phyloP scores from a whole-genome alignment of 352 stramenopile genomes.

The Phytophthora megakarya region DNA sequence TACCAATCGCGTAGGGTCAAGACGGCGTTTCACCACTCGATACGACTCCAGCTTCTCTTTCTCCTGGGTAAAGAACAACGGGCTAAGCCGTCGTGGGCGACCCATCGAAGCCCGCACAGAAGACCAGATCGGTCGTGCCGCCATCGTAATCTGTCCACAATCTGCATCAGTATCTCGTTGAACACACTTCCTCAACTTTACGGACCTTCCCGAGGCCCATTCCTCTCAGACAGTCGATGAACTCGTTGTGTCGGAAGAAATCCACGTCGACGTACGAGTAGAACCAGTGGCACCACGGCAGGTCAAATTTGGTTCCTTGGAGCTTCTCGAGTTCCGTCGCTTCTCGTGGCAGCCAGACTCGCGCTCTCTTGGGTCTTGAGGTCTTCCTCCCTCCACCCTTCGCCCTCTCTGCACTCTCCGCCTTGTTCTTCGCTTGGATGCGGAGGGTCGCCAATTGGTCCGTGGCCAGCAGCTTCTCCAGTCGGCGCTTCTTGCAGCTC shows the following conservation, averaged over 20 bases:
- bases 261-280: conserved; percentile 65
- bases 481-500: conserved; percentile 51
- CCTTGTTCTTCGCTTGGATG: conserved; percentile 23
- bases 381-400: conserved; percentile 20
- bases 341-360: conserved; percentile 23
- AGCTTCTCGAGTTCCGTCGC: conserved; percentile 17
- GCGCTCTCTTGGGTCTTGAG: background rate
- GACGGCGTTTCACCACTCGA: conserved; percentile 45
- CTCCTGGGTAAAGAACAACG: conserved; percentile 68
- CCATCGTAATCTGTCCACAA: conserved; percentile 45
- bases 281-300: conserved; percentile 80
- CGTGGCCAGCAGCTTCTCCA: conserved; percentile 45
- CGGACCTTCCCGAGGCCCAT: conserved; percentile 69
- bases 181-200: background rate
- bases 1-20: conserved; percentile 26
- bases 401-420: background rate
- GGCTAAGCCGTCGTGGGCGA: conserved; percentile 66
- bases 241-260: conserved; percentile 83
- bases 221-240: conserved; percentile 65
- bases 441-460: conserved; percentile 42
- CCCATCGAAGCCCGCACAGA: conserved; percentile 80
- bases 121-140: conserved; percentile 72
- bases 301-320: conserved; percentile 40
- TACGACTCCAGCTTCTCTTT: conserved; percentile 71
- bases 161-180: background rate